Conservation (phyloP, 148 eudicot genomes). For the Rhododendron kiyosumense region DNA sequence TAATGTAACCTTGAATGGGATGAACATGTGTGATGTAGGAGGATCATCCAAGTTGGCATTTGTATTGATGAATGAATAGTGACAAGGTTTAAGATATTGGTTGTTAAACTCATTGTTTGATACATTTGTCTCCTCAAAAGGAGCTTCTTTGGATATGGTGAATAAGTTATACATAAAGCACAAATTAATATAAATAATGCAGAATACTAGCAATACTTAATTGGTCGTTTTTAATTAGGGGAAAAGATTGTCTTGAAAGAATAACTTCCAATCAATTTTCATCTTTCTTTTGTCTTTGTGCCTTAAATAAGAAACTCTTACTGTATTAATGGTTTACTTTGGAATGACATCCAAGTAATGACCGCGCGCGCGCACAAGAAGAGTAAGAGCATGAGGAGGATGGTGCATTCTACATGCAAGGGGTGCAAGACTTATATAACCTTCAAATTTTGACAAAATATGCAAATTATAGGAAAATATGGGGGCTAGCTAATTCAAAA, state of each 20-base stretch:
- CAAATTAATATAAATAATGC: not conserved
- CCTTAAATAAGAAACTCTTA: not conserved
- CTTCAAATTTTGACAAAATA: not conserved
- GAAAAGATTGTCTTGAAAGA: not conserved
- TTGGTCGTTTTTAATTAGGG: not conserved
- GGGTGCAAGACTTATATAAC: not conserved
- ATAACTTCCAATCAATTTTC: not conserved
- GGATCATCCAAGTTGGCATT: not conserved
- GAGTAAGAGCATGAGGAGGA: not conserved
- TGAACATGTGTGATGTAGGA: not conserved
- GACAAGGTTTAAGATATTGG: not conserved
- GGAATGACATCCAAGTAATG: not conserved
- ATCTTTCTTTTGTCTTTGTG: not conserved
- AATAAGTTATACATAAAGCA: not conserved
- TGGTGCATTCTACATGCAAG: not conserved
- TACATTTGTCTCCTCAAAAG: slow-evolving; percentile 1
- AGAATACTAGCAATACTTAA: not conserved
- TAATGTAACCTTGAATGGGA: not conserved
- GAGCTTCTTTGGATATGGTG: not conserved
- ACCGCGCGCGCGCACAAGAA: not conserved
- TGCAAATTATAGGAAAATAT: not conserved
- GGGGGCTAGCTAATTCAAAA: not conserved
- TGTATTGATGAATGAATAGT: not conserved
- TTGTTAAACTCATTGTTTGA: not conserved
- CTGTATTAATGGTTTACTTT: not conserved